Evolutionary conservation across 2,329 filamentous ascomycete genomes (phyloP).

Genomic region (Gyromitra esculenta): DNA sequence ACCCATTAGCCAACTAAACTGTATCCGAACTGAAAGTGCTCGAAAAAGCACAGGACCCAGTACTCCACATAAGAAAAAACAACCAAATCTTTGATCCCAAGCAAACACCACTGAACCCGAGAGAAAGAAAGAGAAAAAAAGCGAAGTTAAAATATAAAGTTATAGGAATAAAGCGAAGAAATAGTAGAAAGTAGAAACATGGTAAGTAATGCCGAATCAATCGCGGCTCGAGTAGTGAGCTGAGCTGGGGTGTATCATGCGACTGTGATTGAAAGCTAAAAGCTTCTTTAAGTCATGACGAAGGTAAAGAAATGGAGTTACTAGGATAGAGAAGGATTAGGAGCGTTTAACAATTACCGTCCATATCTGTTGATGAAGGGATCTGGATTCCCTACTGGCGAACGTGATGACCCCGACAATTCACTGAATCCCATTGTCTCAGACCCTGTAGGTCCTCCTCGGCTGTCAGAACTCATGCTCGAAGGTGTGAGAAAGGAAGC

Average conservation of each 20-base stretch:
- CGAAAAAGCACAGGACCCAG: slow-evolving; percentile 18
- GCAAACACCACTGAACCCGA: slow-evolving; percentile 24
- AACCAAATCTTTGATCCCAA: slow-evolving; percentile 20
- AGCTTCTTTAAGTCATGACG: slow-evolving; percentile 6
- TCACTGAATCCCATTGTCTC: slow-evolving; percentile 31
- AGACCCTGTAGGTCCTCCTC: slow-evolving; percentile 33
- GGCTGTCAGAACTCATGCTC: slow-evolving; percentile 49
- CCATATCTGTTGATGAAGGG: slow-evolving; percentile 24
- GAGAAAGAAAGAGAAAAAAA: neutral
- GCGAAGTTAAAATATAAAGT: slow-evolving; percentile 31
- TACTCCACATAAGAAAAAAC: slow-evolving; percentile 31
- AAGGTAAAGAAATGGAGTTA: slow-evolving; percentile 22
- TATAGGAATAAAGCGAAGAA: slow-evolving; percentile 8
- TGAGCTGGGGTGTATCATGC: neutral
- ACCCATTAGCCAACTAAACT: slow-evolving; percentile 19
- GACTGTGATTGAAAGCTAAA: slow-evolving; percentile 22
- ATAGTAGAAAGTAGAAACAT: slow-evolving; percentile 21
- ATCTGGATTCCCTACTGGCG: slow-evolving; percentile 39
- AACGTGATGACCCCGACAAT: slow-evolving; percentile 33
- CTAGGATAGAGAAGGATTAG: slow-evolving; percentile 28
- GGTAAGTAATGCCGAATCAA: slow-evolving; percentile 18
- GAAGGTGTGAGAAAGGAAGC: slow-evolving; percentile 46
- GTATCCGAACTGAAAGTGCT: slow-evolving; percentile 11
- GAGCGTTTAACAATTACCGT: slow-evolving; percentile 27
- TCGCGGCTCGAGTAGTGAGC: slow-evolving; percentile 8